A percentile compares a stretch with the other conserved stretches of the same genome.
Evolutionary conservation across 1,284 basidiomycete species (phyloP).

Genomic region (Marasmius fiardii): DNA sequence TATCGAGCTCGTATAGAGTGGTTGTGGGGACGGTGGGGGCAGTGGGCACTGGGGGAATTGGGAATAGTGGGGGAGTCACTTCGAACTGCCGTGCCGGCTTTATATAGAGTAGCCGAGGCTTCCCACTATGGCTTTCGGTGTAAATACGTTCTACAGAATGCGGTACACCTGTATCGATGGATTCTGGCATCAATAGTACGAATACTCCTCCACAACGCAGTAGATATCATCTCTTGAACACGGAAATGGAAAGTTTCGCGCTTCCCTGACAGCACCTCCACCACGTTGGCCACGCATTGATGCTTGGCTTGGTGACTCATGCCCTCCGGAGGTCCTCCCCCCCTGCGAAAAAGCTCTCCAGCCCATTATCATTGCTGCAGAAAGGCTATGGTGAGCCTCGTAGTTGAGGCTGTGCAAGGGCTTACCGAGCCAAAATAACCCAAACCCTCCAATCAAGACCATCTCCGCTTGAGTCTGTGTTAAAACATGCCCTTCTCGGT

Average conservation of each 20-base stretch:
- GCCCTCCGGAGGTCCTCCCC: constrained; percentile 13
- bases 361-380: constrained; percentile 39
- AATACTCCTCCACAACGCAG: constrained; percentile 73
- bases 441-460: constrained; percentile 64
- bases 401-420: constrained; percentile 1
- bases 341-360: constrained; percentile 36
- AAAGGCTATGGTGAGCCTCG: background rate
- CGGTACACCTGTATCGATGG: background rate
- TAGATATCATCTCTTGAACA: constrained; percentile 58
- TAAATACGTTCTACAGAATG: background rate
- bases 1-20: too few relatives aligned
- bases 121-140: background rate
- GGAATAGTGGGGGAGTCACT: background rate
- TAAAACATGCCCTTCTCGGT: constrained; percentile 50
- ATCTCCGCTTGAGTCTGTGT: constrained; percentile 69
- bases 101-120: constrained; percentile 8
- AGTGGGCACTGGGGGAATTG: background rate
- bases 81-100: background rate
- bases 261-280: constrained; percentile 29
- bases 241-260: constrained; percentile 40
- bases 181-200: constrained; percentile 42
- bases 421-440: constrained; percentile 64
- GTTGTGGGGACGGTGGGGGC: too few relatives aligned
- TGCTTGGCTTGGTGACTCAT: constrained; percentile 4
- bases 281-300: constrained; percentile 21